Conservation (phyloP, 495 filamentous ascomycete species). For the Saxophila tyrrhenica region DNA sequence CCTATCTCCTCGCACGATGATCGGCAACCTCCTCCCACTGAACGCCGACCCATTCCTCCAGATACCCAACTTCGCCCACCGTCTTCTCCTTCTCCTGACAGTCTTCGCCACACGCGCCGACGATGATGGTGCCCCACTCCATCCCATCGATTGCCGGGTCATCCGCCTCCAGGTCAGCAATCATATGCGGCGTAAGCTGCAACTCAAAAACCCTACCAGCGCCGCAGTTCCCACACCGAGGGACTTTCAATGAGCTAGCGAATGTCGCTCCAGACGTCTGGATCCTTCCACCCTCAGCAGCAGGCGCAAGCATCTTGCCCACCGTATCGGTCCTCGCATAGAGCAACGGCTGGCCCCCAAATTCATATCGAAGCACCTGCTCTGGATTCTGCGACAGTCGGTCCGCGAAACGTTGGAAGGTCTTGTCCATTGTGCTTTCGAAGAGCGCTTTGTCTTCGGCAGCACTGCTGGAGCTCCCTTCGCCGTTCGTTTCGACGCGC, state of each 20-base stretch:
- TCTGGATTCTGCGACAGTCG: slow-evolving; percentile 83
- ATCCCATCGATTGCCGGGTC: slow-evolving; percentile 74
- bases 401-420: slow-evolving; percentile 87
- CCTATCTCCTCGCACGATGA: not conserved
- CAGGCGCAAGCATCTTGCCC: slow-evolving; percentile 45
- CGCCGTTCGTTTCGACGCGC: slow-evolving; percentile 42
- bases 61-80: slow-evolving; percentile 49
- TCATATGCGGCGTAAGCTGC: slow-evolving; percentile 83
- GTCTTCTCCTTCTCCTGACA: slow-evolving; percentile 46
- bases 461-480: slow-evolving; percentile 35
- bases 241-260: slow-evolving; percentile 37
- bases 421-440: slow-evolving; percentile 72
- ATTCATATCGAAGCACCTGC: slow-evolving; percentile 89
- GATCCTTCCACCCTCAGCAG: slow-evolving; percentile 20
- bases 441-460: slow-evolving; percentile 74
- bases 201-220: slow-evolving; percentile 73
- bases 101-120: slow-evolving; percentile 70
- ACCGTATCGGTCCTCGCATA: slow-evolving; percentile 68
- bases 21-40: slow-evolving; percentile 74
- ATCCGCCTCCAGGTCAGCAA: slow-evolving; percentile 75
- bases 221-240: slow-evolving; percentile 66
- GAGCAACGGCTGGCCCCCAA: slow-evolving; percentile 64
- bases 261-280: slow-evolving; percentile 19
- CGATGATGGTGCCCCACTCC: slow-evolving; percentile 95
- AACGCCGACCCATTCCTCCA: slow-evolving; percentile 93